These are phyloP conservation scores for Zea luxurians DNA, from an alignment of 176 grass and related monocot species.

Conservation along the genomic window DNA sequence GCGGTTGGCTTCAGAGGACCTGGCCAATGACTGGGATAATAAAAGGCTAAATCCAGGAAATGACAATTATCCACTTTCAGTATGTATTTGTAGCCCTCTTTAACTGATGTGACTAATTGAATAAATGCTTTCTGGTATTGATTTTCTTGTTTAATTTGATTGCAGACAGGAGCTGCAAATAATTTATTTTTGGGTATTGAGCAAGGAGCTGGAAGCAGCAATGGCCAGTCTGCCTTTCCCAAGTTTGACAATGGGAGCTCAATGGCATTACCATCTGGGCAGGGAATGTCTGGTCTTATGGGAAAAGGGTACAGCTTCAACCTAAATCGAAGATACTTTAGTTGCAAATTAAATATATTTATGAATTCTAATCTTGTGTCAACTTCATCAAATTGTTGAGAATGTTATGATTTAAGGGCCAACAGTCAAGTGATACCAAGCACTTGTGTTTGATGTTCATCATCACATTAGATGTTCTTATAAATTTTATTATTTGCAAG, in stretches of 20 bases:
- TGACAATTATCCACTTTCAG: slow-evolving; percentile 54
- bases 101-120: neutral
- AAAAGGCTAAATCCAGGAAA: slow-evolving; percentile 90
- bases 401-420: neutral
- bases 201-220: slow-evolving; percentile 53
- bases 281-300: slow-evolving; percentile 59
- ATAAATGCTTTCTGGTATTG: slow-evolving; percentile 24
- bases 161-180: slow-evolving; percentile 39
- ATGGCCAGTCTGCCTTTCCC: slow-evolving; percentile 47
- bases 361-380: slow-evolving; percentile 9
- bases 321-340: slow-evolving; percentile 27
- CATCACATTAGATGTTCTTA: neutral
- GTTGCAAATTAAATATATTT: slow-evolving; percentile 14
- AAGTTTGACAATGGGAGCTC: slow-evolving; percentile 62
- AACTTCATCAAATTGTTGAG: slow-evolving; percentile 13
- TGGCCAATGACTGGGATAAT: slow-evolving; percentile 77
- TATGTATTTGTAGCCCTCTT: slow-evolving; percentile 34
- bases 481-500: neutral
- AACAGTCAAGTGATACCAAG: neutral
- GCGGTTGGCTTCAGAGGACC: slow-evolving; percentile 80
- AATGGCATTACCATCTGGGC: slow-evolving; percentile 43
- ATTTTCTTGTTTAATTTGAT: slow-evolving; percentile 37
- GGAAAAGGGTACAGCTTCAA: slow-evolving; percentile 75
- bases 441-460: slow-evolving; percentile 13
- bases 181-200: slow-evolving; percentile 53